Conservation (phyloP, 805 yeast genomes). For the Huiozyma sinensis region DNA sequence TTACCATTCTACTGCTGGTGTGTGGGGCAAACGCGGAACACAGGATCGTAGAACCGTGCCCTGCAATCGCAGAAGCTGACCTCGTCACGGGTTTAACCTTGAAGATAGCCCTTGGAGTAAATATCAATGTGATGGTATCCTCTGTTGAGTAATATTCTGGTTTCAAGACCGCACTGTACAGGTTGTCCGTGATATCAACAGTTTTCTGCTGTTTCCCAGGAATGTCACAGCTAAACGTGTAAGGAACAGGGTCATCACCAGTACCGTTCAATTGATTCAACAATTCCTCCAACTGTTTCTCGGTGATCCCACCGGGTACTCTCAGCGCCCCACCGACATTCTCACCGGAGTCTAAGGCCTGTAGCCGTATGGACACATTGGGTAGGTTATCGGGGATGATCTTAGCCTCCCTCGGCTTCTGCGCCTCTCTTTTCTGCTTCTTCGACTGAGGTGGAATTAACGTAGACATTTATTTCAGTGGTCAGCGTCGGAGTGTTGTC, state of each 20-base stretch:
- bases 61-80: constrained; percentile 84
- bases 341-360: constrained; percentile 90
- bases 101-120: constrained; percentile 91
- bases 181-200: constrained; percentile 68
- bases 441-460: constrained; percentile 89
- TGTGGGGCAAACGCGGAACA: constrained; percentile 92
- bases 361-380: constrained; percentile 76
- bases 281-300: constrained; percentile 77
- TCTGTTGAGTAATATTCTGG: constrained; percentile 86
- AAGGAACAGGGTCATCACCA: constrained; percentile 79
- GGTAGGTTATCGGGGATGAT: constrained; percentile 72
- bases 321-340: constrained; percentile 72
- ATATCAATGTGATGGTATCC: constrained; percentile 82
- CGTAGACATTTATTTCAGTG: constrained; percentile 58
- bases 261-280: constrained; percentile 68
- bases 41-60: constrained; percentile 89
- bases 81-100: constrained; percentile 86
- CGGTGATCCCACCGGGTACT: constrained; percentile 83
- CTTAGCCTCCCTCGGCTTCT: constrained; percentile 64
- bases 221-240: constrained; percentile 61
- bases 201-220: constrained; percentile 28
- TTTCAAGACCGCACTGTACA: constrained; percentile 71
- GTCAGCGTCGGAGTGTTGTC: too few relatives aligned
- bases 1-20: constrained; percentile 72
- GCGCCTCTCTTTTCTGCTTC: constrained; percentile 75